Conservation (phyloP, 768 basidiomycete genomes). For the Flagelloscypha sp. region DNA sequence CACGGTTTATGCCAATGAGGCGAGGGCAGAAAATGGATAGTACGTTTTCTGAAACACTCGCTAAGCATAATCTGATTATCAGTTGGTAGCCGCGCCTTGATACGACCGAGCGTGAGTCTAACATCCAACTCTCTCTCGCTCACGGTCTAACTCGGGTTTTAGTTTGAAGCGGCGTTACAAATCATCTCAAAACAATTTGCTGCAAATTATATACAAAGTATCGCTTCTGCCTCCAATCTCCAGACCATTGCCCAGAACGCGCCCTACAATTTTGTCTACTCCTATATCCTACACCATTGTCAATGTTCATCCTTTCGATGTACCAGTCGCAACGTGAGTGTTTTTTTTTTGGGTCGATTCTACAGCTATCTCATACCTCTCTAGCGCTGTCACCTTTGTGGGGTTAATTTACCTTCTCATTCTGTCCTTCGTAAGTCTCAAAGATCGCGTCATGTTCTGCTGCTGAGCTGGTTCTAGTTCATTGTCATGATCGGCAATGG, state of each 20-base stretch:
- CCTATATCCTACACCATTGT: constrained; percentile 29
- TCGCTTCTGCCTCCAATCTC: constrained; percentile 9
- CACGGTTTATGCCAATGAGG: constrained; percentile 28
- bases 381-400: constrained; percentile 28
- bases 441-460: constrained; percentile 7
- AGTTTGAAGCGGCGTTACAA: constrained; percentile 13
- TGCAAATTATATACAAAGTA: constrained; percentile 15
- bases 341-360: too few species aligned
- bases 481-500: constrained; percentile 24
- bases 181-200: constrained; percentile 22
- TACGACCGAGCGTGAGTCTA: constrained; percentile 12
- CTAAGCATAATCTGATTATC: constrained; percentile 1
- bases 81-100: constrained; percentile 9
- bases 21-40: constrained; percentile 40
- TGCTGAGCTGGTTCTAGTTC: neutral
- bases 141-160: too few species aligned
- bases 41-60: constrained; percentile 20
- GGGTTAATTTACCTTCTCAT: constrained; percentile 28
- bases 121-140: too few species aligned
- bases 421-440: constrained; percentile 21
- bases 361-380: too few species aligned
- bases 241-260: constrained; percentile 23
- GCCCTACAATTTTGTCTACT: constrained; percentile 28
- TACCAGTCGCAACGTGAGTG: too few species aligned
- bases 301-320: constrained; percentile 41